phyloP scores from a whole-genome alignment of 2,329 filamentous ascomycete genomes.

The Aspergillus awamori region DNA sequence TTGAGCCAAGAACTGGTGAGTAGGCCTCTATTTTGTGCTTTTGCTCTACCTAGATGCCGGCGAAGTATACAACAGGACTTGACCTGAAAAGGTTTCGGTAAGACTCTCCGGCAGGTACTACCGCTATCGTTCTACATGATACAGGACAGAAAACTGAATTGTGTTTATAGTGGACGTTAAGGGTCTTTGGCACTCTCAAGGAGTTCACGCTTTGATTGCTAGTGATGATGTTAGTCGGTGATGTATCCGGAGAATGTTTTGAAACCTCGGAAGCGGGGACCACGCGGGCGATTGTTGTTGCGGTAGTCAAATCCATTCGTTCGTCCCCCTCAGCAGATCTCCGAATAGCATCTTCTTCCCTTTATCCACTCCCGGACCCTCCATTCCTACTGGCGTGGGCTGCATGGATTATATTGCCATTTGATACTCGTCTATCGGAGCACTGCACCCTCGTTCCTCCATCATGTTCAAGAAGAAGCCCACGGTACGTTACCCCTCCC shows the following conservation, averaged over 20 bases:
- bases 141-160: too few species aligned
- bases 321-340: conserved; percentile 5
- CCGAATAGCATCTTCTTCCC: background rate
- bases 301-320: conserved; percentile 19
- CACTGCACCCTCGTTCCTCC: background rate
- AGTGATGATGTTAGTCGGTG: too few species aligned
- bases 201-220: too few species aligned
- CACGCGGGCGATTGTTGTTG: conserved; percentile 28
- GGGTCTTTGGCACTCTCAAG: too few species aligned
- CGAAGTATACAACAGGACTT: background rate
- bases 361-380: background rate
- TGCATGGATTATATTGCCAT: background rate
- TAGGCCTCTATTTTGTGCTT: background rate
- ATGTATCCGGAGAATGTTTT: too few species aligned
- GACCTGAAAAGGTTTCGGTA: background rate
- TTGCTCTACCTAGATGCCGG: background rate
- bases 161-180: too few species aligned
- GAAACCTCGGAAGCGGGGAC: conserved; percentile 13
- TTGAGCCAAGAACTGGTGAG: background rate
- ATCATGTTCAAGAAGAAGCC: conserved; percentile 68
- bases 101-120: background rate
- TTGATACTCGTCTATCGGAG: background rate
- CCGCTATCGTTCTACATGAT: background rate
- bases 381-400: background rate
- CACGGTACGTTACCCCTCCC: conserved; percentile 46